Evolutionary conservation across 768 basidiomycete genomes (phyloP), one percentile per base, ranked within the genome.

Genomic region (Naganishia randhawae): DNA sequence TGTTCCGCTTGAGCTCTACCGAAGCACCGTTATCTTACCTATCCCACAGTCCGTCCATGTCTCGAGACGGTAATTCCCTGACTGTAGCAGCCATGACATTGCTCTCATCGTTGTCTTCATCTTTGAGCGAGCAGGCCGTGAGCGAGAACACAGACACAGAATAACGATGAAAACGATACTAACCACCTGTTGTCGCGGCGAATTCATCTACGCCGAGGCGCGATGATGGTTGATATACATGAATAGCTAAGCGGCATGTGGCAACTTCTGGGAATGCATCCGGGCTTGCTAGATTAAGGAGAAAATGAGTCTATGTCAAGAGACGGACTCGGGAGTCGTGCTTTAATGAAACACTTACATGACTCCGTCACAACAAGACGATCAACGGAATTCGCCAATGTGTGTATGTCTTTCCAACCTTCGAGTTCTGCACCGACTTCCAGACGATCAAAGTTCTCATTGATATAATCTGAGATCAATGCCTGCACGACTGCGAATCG

Each of bases 41-140:
- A 42, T 83, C 81, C 96, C 96, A 98, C 17, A 98, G 81, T 0
- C 95, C 93, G 69, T 98, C 95, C 84, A 90, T 88, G 45, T 83
- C 85, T 70, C 83, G 79, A 70, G 88, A 89, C 0, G 96, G 96
- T 52, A 99, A 84, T 65, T 94, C 89, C 76, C 89, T 89, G 22
- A 97, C 88, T 67, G 85, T 89, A 0, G 94, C 96, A 13, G 95
- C 91, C 82, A 89, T 89, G 0, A 91, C 87, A 62, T 87, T 86
- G 69, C 88, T 87, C 50, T 87, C 89, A 25, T 83, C 84, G 25
- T 89, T 82, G 65, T 74, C 84, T 69, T 76, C 82, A 82, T 86
- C 66, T 42, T 16, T 67, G 32, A n/a, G 19, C 25, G 22, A 37
- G 13, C 14, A 19, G 3, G 29, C 27, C 1, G 3, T 29, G 1